Evolutionary conservation across 805 yeast genomes (phyloP).

Genomic region (Metschnikowia santaceciliae): DNA sequence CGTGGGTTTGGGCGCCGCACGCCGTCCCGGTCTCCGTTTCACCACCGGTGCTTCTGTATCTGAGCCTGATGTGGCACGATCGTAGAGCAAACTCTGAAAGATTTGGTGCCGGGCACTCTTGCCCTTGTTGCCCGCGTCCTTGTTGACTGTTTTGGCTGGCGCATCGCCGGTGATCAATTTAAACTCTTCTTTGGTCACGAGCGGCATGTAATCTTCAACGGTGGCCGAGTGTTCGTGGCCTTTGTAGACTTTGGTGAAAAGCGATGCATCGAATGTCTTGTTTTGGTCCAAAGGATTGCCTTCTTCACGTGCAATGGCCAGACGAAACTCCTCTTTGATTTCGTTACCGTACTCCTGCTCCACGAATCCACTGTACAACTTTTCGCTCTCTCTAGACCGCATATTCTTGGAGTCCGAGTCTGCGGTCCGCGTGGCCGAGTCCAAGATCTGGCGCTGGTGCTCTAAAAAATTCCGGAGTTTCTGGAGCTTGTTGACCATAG

Average conservation of each 20-base stretch:
- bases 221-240: slow-evolving; percentile 14
- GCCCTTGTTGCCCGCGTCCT: slow-evolving; percentile 16
- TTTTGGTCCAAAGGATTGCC: slow-evolving; percentile 7
- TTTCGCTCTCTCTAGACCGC: slow-evolving; percentile 24
- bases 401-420: slow-evolving; percentile 16
- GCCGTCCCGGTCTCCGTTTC: slow-evolving; percentile 37
- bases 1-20: slow-evolving; percentile 23
- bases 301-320: slow-evolving; percentile 13
- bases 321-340: slow-evolving; percentile 26
- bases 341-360: slow-evolving; percentile 27
- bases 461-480: slow-evolving; percentile 38
- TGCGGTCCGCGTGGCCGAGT: slow-evolving; percentile 19
- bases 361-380: slow-evolving; percentile 24
- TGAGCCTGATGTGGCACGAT: slow-evolving; percentile 36
- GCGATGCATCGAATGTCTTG: slow-evolving; percentile 9
- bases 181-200: slow-evolving; percentile 35
- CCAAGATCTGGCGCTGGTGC: slow-evolving; percentile 25
- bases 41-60: slow-evolving; percentile 23
- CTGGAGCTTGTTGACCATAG: slow-evolving; percentile 31
- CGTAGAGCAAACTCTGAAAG: slow-evolving; percentile 39
- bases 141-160: slow-evolving; percentile 23
- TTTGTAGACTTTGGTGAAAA: slow-evolving; percentile 10
- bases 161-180: slow-evolving; percentile 38
- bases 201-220: slow-evolving; percentile 42
- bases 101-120: slow-evolving; percentile 35